Base-by-base conservation (phyloP, 495 filamentous ascomycete genomes). In the Oidiodendron maius region DNA sequence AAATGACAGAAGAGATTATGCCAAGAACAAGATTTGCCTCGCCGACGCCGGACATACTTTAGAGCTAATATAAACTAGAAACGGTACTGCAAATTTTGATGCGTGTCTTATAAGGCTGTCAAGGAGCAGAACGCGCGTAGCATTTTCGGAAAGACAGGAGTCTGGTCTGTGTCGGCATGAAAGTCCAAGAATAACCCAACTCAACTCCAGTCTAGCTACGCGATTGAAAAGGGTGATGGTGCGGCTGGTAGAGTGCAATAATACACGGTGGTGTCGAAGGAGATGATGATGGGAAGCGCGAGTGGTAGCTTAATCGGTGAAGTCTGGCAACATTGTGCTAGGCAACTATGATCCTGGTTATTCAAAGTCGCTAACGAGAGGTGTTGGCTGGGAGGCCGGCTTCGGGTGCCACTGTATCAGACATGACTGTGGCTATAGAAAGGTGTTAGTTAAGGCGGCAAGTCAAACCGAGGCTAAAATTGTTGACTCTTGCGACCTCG, bases 1-100 rank as follows among this genome's bases (percentile, higher is more conserved):
- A 11, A 34, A 62, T 57, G 25, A 60, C 50, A 9, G 57, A 50
- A 37, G 60, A 60, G 13, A 62, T 49, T 16, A 62, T 17, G 15
- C 57, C 58, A 5, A 56, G 17, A 30, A 48, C 57, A 41, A 48
- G 16, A 18, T 18, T 26, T 26, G 44, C 43, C 46, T 58, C 60
- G 18, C 38, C 52, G 20, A 39, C 25, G 20, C 45, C 45, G 12
- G 45, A 48, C 45, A 48, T 48, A 22, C 26, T 35, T 26, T 4
- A 44, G 23, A 26, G 42, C 42, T 44, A 20, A n/a, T 44, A 44
- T 22, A 30, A 44, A 3, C 17, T 30, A 44, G 25, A 30, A 44
- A 8, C 13, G 5, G 22, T 28, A 25, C 17, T 44, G 42, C 42
- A 44, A 32, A 44, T 25, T 18, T 25, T 20, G 24, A 44, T n/a